Evolutionary conservation across 192 early-diverging fungal species (phyloP), one percentile per base, ranked within the genome.

Genomic region (Radiomyces spectabilis): DNA sequence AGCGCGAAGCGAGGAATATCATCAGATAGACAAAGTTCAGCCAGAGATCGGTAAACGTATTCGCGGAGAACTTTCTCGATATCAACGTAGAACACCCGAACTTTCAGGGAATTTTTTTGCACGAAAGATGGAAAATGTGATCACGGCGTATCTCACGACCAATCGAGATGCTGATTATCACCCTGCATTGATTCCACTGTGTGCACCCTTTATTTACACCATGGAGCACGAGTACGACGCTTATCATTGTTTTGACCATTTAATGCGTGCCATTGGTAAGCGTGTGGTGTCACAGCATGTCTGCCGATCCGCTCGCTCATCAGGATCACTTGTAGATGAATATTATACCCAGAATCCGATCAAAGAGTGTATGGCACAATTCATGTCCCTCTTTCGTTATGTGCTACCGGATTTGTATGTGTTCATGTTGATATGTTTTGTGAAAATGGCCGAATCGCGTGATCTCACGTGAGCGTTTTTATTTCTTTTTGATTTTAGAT

Each of bases 321-420:
- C 15, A 41, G 16, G 41, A 22, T 52, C 5, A 13, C 33, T 41
- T 9, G 7, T 67, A 87, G 85, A 89, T 49, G 87, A 89, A 41
- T 74, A 88, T 55, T 79, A 77, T 40, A 69, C 69, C 12, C 59
- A 51, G 21, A 65, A 68, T 37, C 77, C 73, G 44, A 78, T 91
- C 38, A 83, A 87, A 56, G 78, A 86, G 49, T 77, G 84, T 16
- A 72, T 95, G 1, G 86, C 91, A 4, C 80, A 86, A 55, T 95
- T 95, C 51, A 76, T 92, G 63, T 89, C 88, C 53, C 66, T 86
- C 35, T 90, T 94, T 71, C 69, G 91, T 37, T 83, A 76, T 18
- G 72, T 87, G 35, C 66, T 91, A 56, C 91, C 91, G n/a, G 91
- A 94, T 39, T 68, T 94, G 53, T 92, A 94, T 54, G 68, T 25